These are phyloP conservation scores for Diplocarpon rosae DNA, from an alignment of 2,329 filamentous ascomycete genomes.

Conservation along the genomic window DNA sequence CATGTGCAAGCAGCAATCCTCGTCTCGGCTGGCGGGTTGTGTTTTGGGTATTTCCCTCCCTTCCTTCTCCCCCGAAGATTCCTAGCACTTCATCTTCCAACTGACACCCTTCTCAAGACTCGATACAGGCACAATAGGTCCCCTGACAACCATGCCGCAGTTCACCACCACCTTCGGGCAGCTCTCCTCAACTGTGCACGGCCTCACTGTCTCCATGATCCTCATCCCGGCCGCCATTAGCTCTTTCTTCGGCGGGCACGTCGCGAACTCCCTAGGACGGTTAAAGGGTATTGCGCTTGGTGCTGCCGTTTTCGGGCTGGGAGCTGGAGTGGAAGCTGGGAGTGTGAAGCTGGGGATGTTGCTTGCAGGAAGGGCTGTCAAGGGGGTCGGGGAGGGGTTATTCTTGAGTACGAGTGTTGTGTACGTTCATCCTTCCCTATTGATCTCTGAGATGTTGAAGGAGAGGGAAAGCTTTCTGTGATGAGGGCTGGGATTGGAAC, in stretches of 20 bases:
- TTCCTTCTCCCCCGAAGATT: background rate
- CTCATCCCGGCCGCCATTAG: conserved; percentile 46
- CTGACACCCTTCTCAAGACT: conserved; percentile 15
- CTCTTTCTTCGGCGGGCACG: conserved; percentile 44
- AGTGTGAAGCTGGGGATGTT: conserved; percentile 40
- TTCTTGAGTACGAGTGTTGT: conserved; percentile 46
- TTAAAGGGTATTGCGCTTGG: conserved; percentile 39
- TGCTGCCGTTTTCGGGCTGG: conserved; percentile 39
- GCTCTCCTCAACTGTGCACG: conserved; percentile 41
- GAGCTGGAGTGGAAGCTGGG: conserved; percentile 40
- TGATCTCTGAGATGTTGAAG: too few relatives aligned
- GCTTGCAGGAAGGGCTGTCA: conserved; percentile 41
- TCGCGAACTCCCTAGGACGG: conserved; percentile 41
- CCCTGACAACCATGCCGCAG: conserved; percentile 38
- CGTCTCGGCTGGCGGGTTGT: conserved; percentile 19
- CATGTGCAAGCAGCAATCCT: conserved; percentile 22
- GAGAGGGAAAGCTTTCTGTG: background rate
- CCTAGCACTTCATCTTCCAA: too few relatives aligned
- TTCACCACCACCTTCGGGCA: conserved; percentile 36
- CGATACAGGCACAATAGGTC: conserved; percentile 41
- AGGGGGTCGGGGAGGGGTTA: conserved; percentile 48
- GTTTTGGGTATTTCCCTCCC: conserved; percentile 20
- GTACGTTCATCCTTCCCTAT: conserved; percentile 19
- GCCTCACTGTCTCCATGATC: conserved; percentile 48
- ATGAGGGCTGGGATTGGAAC: too few relatives aligned